A percentile compares a stretch with the other conserved stretches of the same genome.
Evolutionary conservation across 176 grass and related monocot species (phyloP).

Genomic region (Aechmea fasciata): DNA sequence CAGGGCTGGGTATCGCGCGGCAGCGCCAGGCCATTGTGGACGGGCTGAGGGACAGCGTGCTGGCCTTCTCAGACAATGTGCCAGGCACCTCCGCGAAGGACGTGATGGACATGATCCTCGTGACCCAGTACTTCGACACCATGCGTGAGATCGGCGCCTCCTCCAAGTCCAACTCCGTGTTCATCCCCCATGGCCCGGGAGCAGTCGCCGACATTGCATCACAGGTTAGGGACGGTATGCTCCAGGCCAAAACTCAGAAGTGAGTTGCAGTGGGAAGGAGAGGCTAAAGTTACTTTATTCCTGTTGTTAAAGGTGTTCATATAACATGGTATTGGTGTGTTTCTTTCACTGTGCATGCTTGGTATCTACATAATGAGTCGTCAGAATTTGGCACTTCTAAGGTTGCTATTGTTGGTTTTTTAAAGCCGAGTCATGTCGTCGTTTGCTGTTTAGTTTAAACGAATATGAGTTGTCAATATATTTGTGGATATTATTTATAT

Average conservation of each 20-base stretch:
- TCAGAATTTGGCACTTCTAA: no score
- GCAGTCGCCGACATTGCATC: slow-evolving; percentile 33
- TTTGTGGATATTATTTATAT: no score
- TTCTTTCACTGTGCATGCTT: no score
- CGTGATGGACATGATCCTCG: slow-evolving; percentile 51
- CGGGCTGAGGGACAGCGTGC: slow-evolving; percentile 48
- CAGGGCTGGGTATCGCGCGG: slow-evolving; percentile 49
- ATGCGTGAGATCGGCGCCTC: slow-evolving; percentile 59
- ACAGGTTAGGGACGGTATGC: slow-evolving; percentile 45
- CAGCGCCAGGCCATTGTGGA: slow-evolving; percentile 54
- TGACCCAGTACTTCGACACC: slow-evolving; percentile 51
- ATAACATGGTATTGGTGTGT: no score
- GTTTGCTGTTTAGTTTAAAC: no score
- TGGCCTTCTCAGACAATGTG: slow-evolving; percentile 59
- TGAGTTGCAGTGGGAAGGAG: no score
- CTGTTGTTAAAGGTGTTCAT: no score
- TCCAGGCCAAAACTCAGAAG: slow-evolving; percentile 22
- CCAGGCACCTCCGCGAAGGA: slow-evolving; percentile 43
- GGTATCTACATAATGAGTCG: no score
- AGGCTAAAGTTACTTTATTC: no score
- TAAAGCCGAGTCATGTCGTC: no score
- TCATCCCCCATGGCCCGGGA: slow-evolving; percentile 56
- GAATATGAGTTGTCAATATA: no score
- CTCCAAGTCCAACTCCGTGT: slow-evolving; percentile 43
- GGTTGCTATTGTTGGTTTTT: no score